Percentiles rank a stretch among this genome's conserved stretches.
phyloP scores from a whole-genome alignment of 78 protist species.

The Trichosphaerium sp. region DNA sequence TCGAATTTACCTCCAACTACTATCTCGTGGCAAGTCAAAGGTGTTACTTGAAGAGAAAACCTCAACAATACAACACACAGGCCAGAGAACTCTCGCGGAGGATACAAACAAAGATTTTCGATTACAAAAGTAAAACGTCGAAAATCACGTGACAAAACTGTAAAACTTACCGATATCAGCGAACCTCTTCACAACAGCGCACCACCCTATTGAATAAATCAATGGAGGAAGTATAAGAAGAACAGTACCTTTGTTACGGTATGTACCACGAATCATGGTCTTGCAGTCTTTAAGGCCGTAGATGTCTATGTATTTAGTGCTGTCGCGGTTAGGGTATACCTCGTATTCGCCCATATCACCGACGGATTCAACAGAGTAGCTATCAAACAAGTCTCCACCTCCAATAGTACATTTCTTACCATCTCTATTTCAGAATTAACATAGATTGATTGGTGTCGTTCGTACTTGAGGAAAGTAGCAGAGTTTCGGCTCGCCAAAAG shows the following conservation, averaged over 20 bases:
- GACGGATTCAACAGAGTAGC: neutral
- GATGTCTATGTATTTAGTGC: neutral
- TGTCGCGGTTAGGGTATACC: slow-evolving; percentile 8
- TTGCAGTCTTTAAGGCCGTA: slow-evolving; percentile 4
- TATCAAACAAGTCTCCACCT: neutral
- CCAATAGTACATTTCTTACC: neutral
- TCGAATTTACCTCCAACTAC: too few relatives aligned
- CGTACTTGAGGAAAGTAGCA: slow-evolving; percentile 8
- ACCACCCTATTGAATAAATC: neutral
- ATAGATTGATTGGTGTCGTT: too few relatives aligned
- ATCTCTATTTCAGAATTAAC: too few relatives aligned
- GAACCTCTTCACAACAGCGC: neutral
- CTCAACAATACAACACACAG: slow-evolving; percentile 4
- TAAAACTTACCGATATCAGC: neutral
- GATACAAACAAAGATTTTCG: too few relatives aligned
- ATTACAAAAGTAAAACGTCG: neutral
- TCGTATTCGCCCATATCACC: neutral
- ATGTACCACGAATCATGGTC: slow-evolving; percentile 10
- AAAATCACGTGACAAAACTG: slow-evolving; percentile 1
- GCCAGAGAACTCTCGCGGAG: neutral
- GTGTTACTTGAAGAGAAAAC: neutral
- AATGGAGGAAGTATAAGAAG: neutral
- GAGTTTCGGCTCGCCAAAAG: slow-evolving; percentile 17
- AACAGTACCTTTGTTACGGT: neutral
- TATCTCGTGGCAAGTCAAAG: too few relatives aligned